Evolutionary conservation across 257 asterid species (phyloP).

Genomic region (Paulownia fortunei): DNA sequence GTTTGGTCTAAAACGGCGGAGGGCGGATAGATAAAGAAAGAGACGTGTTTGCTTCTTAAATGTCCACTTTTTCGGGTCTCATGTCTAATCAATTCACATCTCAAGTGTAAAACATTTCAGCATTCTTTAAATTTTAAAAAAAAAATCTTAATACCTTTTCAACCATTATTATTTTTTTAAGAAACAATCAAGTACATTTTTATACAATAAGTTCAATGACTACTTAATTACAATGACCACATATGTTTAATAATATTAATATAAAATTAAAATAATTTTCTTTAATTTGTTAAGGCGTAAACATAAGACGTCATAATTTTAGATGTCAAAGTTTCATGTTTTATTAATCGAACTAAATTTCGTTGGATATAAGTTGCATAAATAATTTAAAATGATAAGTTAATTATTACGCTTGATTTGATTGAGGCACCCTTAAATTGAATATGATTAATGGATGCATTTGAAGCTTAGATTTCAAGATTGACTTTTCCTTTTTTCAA

Average conservation of each 20-base stretch:
- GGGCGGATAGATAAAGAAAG: not conserved
- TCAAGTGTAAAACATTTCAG: not conserved
- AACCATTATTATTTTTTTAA: not conserved
- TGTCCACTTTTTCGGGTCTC: conserved; percentile 30
- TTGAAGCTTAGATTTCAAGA: not conserved
- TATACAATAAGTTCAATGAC: not conserved
- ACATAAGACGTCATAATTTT: too few relatives aligned
- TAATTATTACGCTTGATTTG: too few relatives aligned
- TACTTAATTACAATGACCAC: too few relatives aligned
- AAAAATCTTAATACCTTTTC: not conserved
- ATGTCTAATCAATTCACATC: conserved; percentile 1
- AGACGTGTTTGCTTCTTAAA: not conserved
- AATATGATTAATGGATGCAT: not conserved
- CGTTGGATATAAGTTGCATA: too few relatives aligned
- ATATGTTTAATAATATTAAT: not conserved
- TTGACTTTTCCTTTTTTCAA: not conserved
- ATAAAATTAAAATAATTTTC: too few relatives aligned
- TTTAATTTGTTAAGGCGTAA: too few relatives aligned
- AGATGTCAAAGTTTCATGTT: too few relatives aligned
- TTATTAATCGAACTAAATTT: too few relatives aligned
- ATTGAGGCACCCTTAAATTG: too few relatives aligned
- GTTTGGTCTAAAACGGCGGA: not conserved
- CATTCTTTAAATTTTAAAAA: not conserved
- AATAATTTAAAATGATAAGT: too few relatives aligned
- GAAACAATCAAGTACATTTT: not conserved